Base-by-base conservation (phyloP, 805 yeast species). In the Candida rishiriensis region DNA sequence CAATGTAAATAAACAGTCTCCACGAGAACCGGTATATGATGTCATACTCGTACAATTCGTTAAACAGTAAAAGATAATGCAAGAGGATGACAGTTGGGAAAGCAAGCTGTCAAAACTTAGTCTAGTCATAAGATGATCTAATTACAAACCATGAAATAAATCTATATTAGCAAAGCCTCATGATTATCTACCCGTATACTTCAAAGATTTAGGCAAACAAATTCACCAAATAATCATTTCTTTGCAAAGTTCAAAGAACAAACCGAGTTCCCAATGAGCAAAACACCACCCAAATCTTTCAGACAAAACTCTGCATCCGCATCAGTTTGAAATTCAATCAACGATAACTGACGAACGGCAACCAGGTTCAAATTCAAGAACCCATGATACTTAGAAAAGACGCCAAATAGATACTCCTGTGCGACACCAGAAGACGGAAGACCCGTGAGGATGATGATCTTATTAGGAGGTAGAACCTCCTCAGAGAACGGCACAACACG, bases 301-400 rank as follows among this genome's bases (percentile, higher is more conserved):
- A 58, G 37, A 40, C 67, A 60, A 7, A 46, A 43, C 3, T 48
- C 26, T 2, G 96, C 83, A 34, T 69, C 63, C 2, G 62, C 56
- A 17, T 79, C 83, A 5, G 69, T 66, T 18, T 75, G 79, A 59
- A 83, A 91, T 54, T 91, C 97, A 3, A 91, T 74, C 62, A 91
- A 85, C 10, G 93, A 95, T 38, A 91, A 75, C 33, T 76, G 76
- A 36, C 88, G 73, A 6, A 81, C 76, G 2, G 75, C 71, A 26
- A 91, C 88, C 32, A 80, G 64, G 42, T 95, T 76, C 2, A 83
- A 68, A 51, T 83, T 86, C 11, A 76, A 64, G 49, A 84, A 83
- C 0, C 96, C 96, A 1, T 70, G 65, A 48, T 57, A 75, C 3
- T 60, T 56, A 3, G 66, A 69, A 57, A 88, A 89, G 0, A 70